These are phyloP conservation scores for Manihot esculenta DNA, from an alignment of 441 rosid genomes.

Conservation along the genomic window DNA sequence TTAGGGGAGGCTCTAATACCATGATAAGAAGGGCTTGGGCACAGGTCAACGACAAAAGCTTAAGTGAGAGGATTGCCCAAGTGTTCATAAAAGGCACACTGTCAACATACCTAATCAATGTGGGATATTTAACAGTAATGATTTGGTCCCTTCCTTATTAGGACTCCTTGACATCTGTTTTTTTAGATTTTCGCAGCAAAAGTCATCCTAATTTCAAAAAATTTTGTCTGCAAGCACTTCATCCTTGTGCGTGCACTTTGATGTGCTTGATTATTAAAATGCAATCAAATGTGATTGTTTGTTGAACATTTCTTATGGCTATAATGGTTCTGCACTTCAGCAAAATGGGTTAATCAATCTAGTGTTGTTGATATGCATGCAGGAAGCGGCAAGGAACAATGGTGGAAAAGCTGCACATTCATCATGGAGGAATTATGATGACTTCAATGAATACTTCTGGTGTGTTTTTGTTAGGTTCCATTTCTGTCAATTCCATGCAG, in stretches of 20 bases:
- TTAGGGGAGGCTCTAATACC: no score
- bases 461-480: constrained; percentile 35
- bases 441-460: constrained; percentile 99
- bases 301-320: background rate
- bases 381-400: constrained; percentile 81
- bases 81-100: no score
- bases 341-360: background rate
- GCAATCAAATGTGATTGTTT: background rate
- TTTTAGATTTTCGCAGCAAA: background rate
- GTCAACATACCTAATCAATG: no score
- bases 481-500: constrained; percentile 19
- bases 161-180: background rate
- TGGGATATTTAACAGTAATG: no score
- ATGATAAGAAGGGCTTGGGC: no score
- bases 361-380: constrained; percentile 24
- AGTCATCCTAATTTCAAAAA: background rate
- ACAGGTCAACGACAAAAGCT: no score
- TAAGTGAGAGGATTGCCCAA: no score
- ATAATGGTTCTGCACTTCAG: constrained; percentile 4
- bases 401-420: constrained; percentile 98
- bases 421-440: constrained; percentile 99
- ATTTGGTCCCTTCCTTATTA: background rate
- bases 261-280: background rate
- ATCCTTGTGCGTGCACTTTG: background rate
- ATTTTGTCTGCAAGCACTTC: background rate